phyloP scores from a whole-genome alignment of 2,329 filamentous ascomycete genomes.

The Fusarium veterinarium region DNA sequence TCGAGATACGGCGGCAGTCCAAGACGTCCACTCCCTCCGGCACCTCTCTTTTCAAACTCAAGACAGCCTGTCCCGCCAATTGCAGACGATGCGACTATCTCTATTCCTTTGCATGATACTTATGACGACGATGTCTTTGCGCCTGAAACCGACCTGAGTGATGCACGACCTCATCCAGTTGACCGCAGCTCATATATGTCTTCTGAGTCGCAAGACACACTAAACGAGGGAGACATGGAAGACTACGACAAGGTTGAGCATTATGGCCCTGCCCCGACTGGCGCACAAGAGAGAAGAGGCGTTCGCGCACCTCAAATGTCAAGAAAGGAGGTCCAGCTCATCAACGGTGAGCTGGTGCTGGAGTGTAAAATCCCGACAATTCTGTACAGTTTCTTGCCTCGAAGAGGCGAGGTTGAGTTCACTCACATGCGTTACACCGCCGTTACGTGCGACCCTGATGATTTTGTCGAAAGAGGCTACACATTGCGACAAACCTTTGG shows the following conservation, averaged over 20 bases:
- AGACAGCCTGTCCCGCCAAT: conserved; percentile 63
- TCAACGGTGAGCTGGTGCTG: conserved; percentile 96
- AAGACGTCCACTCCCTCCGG: conserved; percentile 85
- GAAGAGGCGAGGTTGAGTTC: conserved; percentile 93
- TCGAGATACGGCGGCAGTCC: conserved; percentile 90
- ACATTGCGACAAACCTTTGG: conserved; percentile 93
- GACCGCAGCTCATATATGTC: conserved; percentile 67
- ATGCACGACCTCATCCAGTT: conserved; percentile 62
- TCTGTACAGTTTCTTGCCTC: conserved; percentile 93
- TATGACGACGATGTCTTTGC: conserved; percentile 81
- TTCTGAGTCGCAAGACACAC: conserved; percentile 63
- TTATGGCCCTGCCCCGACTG: conserved; percentile 88
- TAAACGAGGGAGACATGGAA: conserved; percentile 58
- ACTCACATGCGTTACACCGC: conserved; percentile 99
- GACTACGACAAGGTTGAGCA: conserved; percentile 74
- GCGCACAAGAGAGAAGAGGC: conserved; percentile 87
- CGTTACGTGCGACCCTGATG: conserved; percentile 96
- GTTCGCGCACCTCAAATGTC: conserved; percentile 88
- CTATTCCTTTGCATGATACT: conserved; percentile 72
- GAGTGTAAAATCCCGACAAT: conserved; percentile 99
- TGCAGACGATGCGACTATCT: conserved; percentile 75
- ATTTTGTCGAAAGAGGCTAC: conserved; percentile 89
- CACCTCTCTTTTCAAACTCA: conserved; percentile 80
- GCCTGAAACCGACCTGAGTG: conserved; percentile 65
- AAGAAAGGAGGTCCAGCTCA: conserved; percentile 92